phyloP scores from a whole-genome alignment of 2,329 filamentous ascomycete genomes.

The Trichoderma sp. region DNA sequence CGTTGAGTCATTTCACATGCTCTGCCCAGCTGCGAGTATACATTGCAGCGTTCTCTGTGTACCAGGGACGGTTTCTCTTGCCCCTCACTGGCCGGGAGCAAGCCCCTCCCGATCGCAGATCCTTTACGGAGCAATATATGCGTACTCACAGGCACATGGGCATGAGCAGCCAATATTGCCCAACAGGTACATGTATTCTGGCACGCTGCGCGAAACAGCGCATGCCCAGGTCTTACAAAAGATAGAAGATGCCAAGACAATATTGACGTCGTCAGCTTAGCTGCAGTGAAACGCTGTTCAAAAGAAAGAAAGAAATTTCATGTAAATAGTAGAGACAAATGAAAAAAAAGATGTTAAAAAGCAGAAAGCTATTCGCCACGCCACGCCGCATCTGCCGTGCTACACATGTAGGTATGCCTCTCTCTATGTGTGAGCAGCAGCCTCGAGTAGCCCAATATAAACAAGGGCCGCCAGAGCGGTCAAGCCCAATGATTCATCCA shows the following conservation, averaged over 20 bases:
- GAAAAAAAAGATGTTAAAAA: background rate
- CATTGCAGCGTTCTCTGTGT: background rate
- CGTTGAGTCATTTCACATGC: constrained; percentile 9
- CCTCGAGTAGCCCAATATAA: background rate
- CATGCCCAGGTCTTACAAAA: background rate
- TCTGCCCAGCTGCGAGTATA: background rate
- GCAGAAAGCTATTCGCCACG: background rate
- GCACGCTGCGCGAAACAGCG: background rate
- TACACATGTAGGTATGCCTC: background rate
- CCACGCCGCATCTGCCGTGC: background rate
- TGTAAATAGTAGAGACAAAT: background rate
- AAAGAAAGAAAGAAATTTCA: background rate
- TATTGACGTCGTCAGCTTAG: background rate
- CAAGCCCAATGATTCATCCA: background rate
- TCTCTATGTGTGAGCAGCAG: background rate
- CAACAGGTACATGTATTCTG: background rate
- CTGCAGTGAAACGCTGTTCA: background rate
- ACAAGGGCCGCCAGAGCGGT: constrained; percentile 2
- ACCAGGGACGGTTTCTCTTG: background rate
- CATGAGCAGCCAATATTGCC: background rate
- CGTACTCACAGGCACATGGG: background rate
- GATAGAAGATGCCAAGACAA: background rate
- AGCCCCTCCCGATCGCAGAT: constrained; percentile 10
- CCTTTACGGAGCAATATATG: background rate
- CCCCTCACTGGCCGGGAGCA: background rate